These are phyloP conservation scores for Parastagonospora avenae DNA, from an alignment of 2,329 filamentous ascomycete species.

Conservation along the genomic window DNA sequence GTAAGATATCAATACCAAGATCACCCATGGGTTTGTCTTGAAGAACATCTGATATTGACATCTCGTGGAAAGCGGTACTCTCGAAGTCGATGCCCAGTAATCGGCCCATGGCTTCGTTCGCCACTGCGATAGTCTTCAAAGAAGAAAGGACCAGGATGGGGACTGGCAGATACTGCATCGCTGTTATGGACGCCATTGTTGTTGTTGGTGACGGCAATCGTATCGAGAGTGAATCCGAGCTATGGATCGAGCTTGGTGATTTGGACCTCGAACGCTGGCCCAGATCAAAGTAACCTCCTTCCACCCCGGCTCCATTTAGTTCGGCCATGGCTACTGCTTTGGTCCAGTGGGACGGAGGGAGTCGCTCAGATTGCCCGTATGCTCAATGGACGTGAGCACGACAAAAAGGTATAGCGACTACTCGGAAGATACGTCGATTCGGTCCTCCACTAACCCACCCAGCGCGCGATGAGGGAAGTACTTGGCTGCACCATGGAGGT, in stretches of 20 bases:
- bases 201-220: constrained; percentile 33
- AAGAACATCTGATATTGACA: constrained; percentile 62
- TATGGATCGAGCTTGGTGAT: constrained; percentile 33
- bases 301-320: constrained; percentile 13
- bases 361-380: background rate
- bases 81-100: constrained; percentile 65
- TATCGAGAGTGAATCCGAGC: constrained; percentile 38
- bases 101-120: constrained; percentile 76
- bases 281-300: constrained; percentile 38
- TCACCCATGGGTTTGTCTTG: constrained; percentile 70
- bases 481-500: background rate
- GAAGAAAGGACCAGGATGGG: constrained; percentile 72
- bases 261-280: constrained; percentile 22
- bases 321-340: constrained; percentile 26
- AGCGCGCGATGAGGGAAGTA: background rate
- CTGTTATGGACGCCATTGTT: constrained; percentile 46
- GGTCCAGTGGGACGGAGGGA: constrained; percentile 2
- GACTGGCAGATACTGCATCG: constrained; percentile 75
- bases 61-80: constrained; percentile 48
- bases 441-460: constrained; percentile 1
- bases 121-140: constrained; percentile 71
- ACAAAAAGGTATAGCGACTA: background rate
- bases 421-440: background rate
- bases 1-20: constrained; percentile 74
- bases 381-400: background rate